phyloP scores from a whole-genome alignment of 768 basidiomycete species.

The Holtermannia corniformis region DNA sequence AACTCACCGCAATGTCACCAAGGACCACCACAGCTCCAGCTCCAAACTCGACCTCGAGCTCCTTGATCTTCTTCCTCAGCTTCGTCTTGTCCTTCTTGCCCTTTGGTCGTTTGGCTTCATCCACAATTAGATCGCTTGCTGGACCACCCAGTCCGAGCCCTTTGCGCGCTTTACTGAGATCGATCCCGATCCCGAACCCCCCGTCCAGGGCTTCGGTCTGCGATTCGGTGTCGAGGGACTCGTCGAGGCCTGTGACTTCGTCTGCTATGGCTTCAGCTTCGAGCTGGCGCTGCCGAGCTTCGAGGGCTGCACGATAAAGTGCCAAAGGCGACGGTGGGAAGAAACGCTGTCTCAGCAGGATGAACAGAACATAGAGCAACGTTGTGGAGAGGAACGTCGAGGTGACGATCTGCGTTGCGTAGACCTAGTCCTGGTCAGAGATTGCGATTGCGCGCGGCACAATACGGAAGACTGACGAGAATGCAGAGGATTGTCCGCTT shows the following conservation, averaged over 20 bases:
- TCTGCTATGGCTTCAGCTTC: constrained; percentile 6
- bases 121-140: not conserved
- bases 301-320: not conserved
- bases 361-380: constrained; percentile 8
- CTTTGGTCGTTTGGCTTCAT: not conserved
- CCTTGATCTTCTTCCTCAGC: constrained; percentile 6
- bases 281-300: not conserved
- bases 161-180: not conserved
- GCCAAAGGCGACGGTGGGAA: constrained; percentile 7
- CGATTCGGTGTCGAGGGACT: not conserved
- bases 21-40: constrained; percentile 13
- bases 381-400: constrained; percentile 11
- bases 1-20: constrained; percentile 15
- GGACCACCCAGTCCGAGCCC: not conserved
- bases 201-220: not conserved
- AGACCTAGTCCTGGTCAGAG: constrained; percentile 1
- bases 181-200: constrained; percentile 4
- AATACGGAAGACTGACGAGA: constrained; percentile 5
- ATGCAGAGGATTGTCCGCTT: constrained; percentile 1
- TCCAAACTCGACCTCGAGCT: constrained; percentile 10
- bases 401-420: constrained; percentile 4
- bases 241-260: constrained; percentile 1
- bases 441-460: no score
- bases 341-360: constrained; percentile 8
- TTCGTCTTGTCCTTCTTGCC: constrained; percentile 4